Base-by-base conservation (phyloP, 352 stramenopile species). In the Bremia lactucae region DNA sequence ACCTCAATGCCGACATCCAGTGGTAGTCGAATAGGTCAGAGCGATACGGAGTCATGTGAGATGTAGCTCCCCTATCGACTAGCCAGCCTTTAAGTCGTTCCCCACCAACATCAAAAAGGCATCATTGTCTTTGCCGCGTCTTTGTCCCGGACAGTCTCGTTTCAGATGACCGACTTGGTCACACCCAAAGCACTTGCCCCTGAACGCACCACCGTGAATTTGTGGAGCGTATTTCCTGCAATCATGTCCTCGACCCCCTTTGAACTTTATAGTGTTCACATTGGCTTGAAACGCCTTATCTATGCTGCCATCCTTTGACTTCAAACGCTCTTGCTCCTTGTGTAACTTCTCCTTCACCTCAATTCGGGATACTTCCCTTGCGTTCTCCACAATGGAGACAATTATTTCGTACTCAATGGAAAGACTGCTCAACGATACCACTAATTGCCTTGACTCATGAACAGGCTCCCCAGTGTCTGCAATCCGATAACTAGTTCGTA, bases 41-140 rank as follows among this genome's bases (percentile, higher is more conserved):
- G 15, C 28, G 28, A 3, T 33, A 15, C 15, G 28, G 28, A 16
- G n/a, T 38, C 51, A 59, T 59, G 37, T 52, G 43, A 10, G 36
- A 47, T 19, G 42, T 52, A 20, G 42, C 50, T n/a, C n/a, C n/a
- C n/a, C 10, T 10, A 29, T 29, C 24, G 24, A 29, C 13, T 11
- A 29, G 24, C 24, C 24, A 7, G 2, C 1, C 13, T 29, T 29
- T 29, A n/a, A n/a, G n/a, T n/a, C n/a, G n/a, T n/a, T n/a, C n/a
- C n/a, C n/a, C 24, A 11, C 24, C 2, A 3, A 29, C 24, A 29
- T 7, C 24, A 4, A 29, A 29, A n/a, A n/a, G n/a, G n/a, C n/a
- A n/a, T n/a, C n/a, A n/a, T n/a, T n/a, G n/a, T n/a, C n/a, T n/a
- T n/a, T 29, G 1, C 2, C 1, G 24, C 24, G 24, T 29, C 24